Percentiles rank a stretch among this genome's conserved stretches.
Evolutionary conservation across 352 stramenopile species (phyloP).

Genomic region (Phytopythium boreale): DNA sequence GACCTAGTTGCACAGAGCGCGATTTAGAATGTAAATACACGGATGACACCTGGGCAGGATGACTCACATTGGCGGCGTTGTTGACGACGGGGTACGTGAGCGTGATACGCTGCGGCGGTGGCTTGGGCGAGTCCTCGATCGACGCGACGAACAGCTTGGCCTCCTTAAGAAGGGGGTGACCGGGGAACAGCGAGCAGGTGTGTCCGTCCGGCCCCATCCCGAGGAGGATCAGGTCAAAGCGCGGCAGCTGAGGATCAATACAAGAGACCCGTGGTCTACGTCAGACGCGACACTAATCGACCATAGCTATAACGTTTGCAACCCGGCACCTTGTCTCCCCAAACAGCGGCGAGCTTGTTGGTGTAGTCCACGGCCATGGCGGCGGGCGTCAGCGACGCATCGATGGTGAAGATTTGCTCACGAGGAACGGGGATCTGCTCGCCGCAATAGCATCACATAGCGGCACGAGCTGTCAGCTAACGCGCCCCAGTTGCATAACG

Average conservation of each 20-base stretch:
- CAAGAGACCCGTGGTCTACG: no score
- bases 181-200: constrained; percentile 97
- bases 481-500: neutral
- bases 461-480: neutral
- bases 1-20: constrained; percentile 40
- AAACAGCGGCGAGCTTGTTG: constrained; percentile 60
- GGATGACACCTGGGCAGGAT: neutral
- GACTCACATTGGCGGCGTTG: constrained; percentile 70
- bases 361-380: constrained; percentile 72
- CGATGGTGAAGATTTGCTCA: constrained; percentile 91
- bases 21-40: constrained; percentile 5
- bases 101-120: constrained; percentile 95
- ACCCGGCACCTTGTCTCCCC: constrained; percentile 43
- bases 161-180: constrained; percentile 91
- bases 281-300: no score
- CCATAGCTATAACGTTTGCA: neutral
- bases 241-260: constrained; percentile 47
- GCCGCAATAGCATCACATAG: constrained; percentile 13
- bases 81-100: constrained; percentile 96
- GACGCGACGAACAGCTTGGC: constrained; percentile 81
- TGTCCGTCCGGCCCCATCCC: constrained; percentile 98
- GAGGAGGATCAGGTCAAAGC: constrained; percentile 95
- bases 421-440: constrained; percentile 62
- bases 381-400: constrained; percentile 66
- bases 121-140: constrained; percentile 98